Evolutionary conservation across 2,329 filamentous ascomycete species (phyloP).

Genomic region (Dactylonectria estremocensis): DNA sequence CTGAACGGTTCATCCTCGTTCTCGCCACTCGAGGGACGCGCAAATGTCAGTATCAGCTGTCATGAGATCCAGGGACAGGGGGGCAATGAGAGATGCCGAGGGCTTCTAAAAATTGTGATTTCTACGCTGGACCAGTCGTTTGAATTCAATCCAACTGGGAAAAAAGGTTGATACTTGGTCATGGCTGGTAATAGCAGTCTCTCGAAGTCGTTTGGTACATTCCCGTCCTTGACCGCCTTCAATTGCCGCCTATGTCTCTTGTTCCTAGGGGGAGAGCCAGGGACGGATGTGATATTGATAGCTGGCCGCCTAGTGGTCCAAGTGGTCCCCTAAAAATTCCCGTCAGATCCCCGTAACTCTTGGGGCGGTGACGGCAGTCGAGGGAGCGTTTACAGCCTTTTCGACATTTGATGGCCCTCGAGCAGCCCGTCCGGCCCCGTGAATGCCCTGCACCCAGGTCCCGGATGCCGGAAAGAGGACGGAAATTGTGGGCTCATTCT

Average conservation of each 20-base stretch:
- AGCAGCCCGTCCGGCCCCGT: slow-evolving; percentile 28
- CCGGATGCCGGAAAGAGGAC: slow-evolving; percentile 53
- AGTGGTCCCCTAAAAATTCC: slow-evolving; percentile 45
- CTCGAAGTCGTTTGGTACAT: neutral
- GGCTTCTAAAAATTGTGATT: slow-evolving; percentile 1
- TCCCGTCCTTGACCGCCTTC: slow-evolving; percentile 19
- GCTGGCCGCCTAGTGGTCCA: slow-evolving; percentile 38
- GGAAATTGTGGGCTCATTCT: slow-evolving; percentile 56
- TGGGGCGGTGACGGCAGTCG: slow-evolving; percentile 29
- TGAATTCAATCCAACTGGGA: slow-evolving; percentile 11
- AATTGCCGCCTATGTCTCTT: slow-evolving; percentile 25
- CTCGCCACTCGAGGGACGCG: slow-evolving; percentile 39
- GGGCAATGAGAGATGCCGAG: slow-evolving; percentile 7
- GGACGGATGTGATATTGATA: slow-evolving; percentile 21
- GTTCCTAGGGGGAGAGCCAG: neutral
- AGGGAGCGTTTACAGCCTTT: neutral
- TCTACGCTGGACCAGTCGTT: neutral
- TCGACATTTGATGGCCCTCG: slow-evolving; percentile 13
- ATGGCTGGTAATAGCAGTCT: neutral
- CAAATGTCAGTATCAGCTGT: slow-evolving; percentile 47
- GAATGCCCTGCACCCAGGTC: slow-evolving; percentile 37
- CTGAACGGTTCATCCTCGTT: slow-evolving; percentile 7
- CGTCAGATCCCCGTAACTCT: slow-evolving; percentile 39
- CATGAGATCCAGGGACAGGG: slow-evolving; percentile 40
- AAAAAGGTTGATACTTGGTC: neutral